Evolutionary conservation across 495 filamentous ascomycete species (phyloP).

Genomic region (Darksidea phi): DNA sequence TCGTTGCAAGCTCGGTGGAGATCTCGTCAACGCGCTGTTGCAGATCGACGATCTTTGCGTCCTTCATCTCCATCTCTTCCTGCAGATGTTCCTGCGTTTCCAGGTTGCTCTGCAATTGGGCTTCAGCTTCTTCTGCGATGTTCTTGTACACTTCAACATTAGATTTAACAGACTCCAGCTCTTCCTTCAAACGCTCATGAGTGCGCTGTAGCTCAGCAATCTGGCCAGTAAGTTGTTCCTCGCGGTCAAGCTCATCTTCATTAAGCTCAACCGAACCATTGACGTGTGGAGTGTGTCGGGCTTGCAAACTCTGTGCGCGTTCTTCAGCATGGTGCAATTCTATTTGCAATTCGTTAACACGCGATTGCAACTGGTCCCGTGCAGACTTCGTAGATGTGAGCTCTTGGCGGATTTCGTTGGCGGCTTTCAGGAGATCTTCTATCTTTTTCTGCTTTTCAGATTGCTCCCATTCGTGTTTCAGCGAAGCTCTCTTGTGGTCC

Average conservation of each 20-base stretch:
- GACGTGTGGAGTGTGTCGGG: constrained; percentile 61
- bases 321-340: constrained; percentile 88
- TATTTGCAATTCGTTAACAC: constrained; percentile 83
- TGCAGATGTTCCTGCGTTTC: constrained; percentile 82
- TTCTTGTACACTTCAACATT: constrained; percentile 83
- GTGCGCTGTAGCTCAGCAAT: constrained; percentile 79
- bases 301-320: constrained; percentile 72
- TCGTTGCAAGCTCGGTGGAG: constrained; percentile 71
- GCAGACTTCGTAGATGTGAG: constrained; percentile 77
- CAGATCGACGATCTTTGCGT: constrained; percentile 71
- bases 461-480: constrained; percentile 83
- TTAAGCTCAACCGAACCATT: constrained; percentile 47
- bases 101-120: constrained; percentile 74
- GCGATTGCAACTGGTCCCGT: constrained; percentile 79
- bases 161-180: constrained; percentile 73
- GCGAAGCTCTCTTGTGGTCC: constrained; percentile 70
- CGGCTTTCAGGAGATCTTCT: constrained; percentile 78
- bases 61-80: constrained; percentile 76
- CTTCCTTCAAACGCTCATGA: constrained; percentile 69
- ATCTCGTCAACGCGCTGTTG: constrained; percentile 80
- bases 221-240: constrained; percentile 81
- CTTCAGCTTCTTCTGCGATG: constrained; percentile 86
- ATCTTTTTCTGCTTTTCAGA: constrained; percentile 83
- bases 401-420: constrained; percentile 77
- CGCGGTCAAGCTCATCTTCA: constrained; percentile 61